Conservation (phyloP, 768 basidiomycete genomes). For the Daedaleopsis nitida region DNA sequence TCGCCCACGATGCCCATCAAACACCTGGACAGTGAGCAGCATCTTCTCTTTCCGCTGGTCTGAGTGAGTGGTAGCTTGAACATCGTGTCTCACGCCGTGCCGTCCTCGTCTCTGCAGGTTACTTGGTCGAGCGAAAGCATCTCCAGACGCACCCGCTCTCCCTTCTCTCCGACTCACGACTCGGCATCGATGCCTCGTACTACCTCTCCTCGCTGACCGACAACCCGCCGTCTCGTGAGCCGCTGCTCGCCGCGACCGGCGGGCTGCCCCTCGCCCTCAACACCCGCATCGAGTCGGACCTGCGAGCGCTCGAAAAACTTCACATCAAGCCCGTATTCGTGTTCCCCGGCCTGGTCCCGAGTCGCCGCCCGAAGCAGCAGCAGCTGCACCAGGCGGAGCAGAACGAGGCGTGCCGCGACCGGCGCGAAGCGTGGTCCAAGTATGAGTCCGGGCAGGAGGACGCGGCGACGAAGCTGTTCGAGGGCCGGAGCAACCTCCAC, state of each 20-base stretch:
- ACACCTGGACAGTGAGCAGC: slow-evolving; percentile 72
- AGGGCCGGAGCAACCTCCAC: slow-evolving; percentile 63
- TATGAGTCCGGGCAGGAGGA: slow-evolving; percentile 94
- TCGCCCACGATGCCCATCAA: slow-evolving; percentile 72
- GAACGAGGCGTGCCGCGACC: slow-evolving; percentile 70
- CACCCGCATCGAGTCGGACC: slow-evolving; percentile 86
- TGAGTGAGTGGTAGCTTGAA: not conserved
- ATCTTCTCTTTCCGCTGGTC: slow-evolving; percentile 11
- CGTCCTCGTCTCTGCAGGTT: slow-evolving; percentile 48
- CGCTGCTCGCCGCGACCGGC: slow-evolving; percentile 91
- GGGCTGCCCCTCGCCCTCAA: slow-evolving; percentile 90
- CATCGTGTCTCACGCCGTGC: slow-evolving; percentile 6
- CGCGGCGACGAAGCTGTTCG: slow-evolving; percentile 82
- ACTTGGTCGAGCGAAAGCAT: slow-evolving; percentile 87
- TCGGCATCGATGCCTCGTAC: slow-evolving; percentile 94
- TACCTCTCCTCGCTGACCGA: slow-evolving; percentile 84
- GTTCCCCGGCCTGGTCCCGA: slow-evolving; percentile 85
- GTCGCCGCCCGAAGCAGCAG: slow-evolving; percentile 69
- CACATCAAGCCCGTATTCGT: slow-evolving; percentile 99
- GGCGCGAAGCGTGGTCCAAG: slow-evolving; percentile 87
- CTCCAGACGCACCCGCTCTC: slow-evolving; percentile 79
- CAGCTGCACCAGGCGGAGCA: slow-evolving; percentile 50
- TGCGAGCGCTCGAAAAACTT: slow-evolving; percentile 86
- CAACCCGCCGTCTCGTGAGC: slow-evolving; percentile 77
- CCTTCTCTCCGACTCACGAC: slow-evolving; percentile 84